Percentiles rank a stretch among this genome's conserved stretches.
Conservation (phyloP, 2,329 filamentous ascomycete species). For the Aureobasidium sp. region DNA sequence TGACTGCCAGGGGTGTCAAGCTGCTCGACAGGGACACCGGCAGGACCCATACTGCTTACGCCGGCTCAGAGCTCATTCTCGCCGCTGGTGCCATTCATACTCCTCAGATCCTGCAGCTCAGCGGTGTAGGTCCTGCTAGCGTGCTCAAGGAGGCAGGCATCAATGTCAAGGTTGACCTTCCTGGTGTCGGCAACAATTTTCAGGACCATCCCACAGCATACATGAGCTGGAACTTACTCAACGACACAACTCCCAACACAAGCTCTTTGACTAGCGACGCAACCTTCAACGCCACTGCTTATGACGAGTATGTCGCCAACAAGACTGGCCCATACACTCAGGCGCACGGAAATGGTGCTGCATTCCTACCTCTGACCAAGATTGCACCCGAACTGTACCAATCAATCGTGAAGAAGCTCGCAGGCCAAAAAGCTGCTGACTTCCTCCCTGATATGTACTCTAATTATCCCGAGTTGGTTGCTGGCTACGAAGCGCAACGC, state of each 20-base stretch:
- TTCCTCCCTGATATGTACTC: conserved; percentile 23
- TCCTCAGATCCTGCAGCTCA: conserved; percentile 31
- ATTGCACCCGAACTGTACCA: conserved; percentile 16
- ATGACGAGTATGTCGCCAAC: conserved; percentile 24
- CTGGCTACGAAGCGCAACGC: conserved; percentile 44
- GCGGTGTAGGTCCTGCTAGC: conserved; percentile 21
- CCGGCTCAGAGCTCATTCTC: conserved; percentile 29
- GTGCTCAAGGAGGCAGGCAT: conserved; percentile 26
- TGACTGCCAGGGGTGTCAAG: conserved; percentile 17
- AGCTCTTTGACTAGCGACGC: conserved; percentile 28
- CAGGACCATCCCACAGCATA: conserved; percentile 22
- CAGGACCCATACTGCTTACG: conserved; percentile 6
- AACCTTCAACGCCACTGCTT: conserved; percentile 21
- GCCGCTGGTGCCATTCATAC: conserved; percentile 31
- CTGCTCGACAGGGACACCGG: conserved; percentile 3
- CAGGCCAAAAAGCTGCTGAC: conserved; percentile 17
- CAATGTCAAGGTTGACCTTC: conserved; percentile 25
- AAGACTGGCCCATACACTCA: conserved; percentile 29
- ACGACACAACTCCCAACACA: conserved; percentile 21
- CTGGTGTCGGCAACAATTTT: conserved; percentile 30
- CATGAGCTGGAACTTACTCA: conserved; percentile 16
- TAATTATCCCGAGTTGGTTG: conserved; percentile 34
- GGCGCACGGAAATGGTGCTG: conserved; percentile 26
- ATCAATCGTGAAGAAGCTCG: conserved; percentile 14
- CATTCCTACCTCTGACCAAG: conserved; percentile 21